A percentile compares a stretch with the other conserved stretches of the same genome.
phyloP scores from a whole-genome alignment of 2,329 filamentous ascomycete species.

The Sclerotinia minor region DNA sequence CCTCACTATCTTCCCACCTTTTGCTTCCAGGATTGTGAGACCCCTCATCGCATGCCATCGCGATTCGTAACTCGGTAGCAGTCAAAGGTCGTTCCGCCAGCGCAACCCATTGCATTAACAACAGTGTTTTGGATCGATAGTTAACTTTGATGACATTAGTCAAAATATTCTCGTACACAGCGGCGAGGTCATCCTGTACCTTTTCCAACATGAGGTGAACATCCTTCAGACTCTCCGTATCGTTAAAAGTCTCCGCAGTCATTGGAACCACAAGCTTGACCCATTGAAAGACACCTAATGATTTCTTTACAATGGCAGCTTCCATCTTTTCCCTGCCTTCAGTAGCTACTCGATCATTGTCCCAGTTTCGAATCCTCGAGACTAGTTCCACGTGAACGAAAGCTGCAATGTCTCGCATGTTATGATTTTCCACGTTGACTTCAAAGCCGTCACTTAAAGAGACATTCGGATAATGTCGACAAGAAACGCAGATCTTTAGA shows the following conservation, averaged over 20 bases:
- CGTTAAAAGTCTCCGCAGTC: conserved; percentile 16
- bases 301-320: conserved; percentile 36
- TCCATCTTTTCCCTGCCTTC: conserved; percentile 20
- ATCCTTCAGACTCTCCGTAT: conserved; percentile 19
- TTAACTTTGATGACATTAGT: conserved; percentile 27
- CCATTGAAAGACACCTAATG: conserved; percentile 45
- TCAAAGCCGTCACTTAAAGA: conserved; percentile 28
- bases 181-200: conserved; percentile 27
- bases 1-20: conserved; percentile 6
- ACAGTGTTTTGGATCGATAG: conserved; percentile 26
- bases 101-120: conserved; percentile 35
- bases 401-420: conserved; percentile 41
- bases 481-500: conserved; percentile 30
- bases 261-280: conserved; percentile 39
- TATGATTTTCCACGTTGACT: conserved; percentile 39
- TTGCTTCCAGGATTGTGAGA: background rate
- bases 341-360: background rate
- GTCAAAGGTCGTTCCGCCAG: conserved; percentile 31
- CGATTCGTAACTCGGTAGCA: conserved; percentile 31
- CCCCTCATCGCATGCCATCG: conserved; percentile 26
- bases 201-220: conserved; percentile 26
- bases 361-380: background rate
- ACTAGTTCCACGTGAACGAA: conserved; percentile 39
- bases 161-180: conserved; percentile 32
- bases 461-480: conserved; percentile 33